Base-by-base conservation (phyloP, 306 rosid genomes). In the Prunus davidiana region DNA sequence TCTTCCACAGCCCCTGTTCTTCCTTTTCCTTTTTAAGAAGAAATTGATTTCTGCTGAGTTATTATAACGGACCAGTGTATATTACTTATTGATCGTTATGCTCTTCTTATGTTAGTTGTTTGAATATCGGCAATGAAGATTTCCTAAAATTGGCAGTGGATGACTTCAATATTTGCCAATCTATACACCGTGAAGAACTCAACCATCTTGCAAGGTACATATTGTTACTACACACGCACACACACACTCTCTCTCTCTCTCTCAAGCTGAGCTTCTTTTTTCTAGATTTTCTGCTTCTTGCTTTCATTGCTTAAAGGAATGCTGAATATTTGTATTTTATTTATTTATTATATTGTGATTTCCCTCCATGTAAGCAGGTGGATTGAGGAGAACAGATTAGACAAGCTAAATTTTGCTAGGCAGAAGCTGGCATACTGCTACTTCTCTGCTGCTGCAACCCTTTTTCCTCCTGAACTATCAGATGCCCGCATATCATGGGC, bases 401-500 rank as follows among this genome's bases (percentile, higher is more conserved):
- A 95, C 88, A 84, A 80, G 86, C 86, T 95, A 34, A 69, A 88
- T 34, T 92, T 92, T 88, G 97, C 97, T 0, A 92, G 98, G 71
- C 91, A 89, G 86, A 92, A 90, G 82, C 71, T 67, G 66, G 91
- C 84, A 13, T 90, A 95, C 69, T 90, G 96, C 81, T 95, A 84
- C 83, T 89, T 92, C 79, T 86, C 93, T 32, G 65, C 80, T 76
- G 93, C 90, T 19, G 92, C 96, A 64, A 82, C 91, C 68, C 76
- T 87, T 72, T 88, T 75, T 66, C 6, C 88, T 65, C 90, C 91
- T 3, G 96, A 90, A 84, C 77, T 85, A 80, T 71, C 89, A 43
- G 93, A 92, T 77, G 96, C 92, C 19, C 96, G 97, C 75, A 82
- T 90, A 76, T 87, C 98, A 28, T 90, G 90, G 93, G 90, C 97